Conservation (phyloP, 192 early-diverging fungal genomes). For the Coemansia sp. region DNA sequence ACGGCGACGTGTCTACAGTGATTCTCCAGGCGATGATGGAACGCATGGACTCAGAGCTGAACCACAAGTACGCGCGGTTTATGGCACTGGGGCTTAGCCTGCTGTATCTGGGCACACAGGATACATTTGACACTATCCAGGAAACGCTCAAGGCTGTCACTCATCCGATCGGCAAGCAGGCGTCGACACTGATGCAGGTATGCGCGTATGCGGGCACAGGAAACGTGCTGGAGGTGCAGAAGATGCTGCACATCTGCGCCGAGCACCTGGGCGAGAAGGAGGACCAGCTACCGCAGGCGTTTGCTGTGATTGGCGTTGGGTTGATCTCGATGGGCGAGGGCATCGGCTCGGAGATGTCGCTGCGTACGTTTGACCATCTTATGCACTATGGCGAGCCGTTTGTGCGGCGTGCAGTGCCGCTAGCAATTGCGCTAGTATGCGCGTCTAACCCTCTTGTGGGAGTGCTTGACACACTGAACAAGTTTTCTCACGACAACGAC, state of each 20-base stretch:
- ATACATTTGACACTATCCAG: conserved; percentile 82
- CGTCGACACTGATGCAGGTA: conserved; percentile 82
- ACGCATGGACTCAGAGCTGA: conserved; percentile 79
- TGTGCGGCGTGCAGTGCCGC: conserved; percentile 89
- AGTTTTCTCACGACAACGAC: conserved; percentile 99
- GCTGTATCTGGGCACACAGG: conserved; percentile 88
- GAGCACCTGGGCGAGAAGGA: conserved; percentile 89
- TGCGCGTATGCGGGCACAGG: conserved; percentile 92
- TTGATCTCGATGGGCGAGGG: conserved; percentile 97
- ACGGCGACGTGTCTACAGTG: conserved; percentile 87
- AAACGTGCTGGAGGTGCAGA: conserved; percentile 94
- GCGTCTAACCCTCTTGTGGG: conserved; percentile 92
- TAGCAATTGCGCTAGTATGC: conserved; percentile 92
- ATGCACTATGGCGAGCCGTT: conserved; percentile 99
- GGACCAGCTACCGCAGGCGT: conserved; percentile 88
- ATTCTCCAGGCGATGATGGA: conserved; percentile 96
- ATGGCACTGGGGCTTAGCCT: conserved; percentile 92
- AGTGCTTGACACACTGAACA: conserved; percentile 93
- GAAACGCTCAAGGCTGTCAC: conserved; percentile 95
- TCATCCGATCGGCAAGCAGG: conserved; percentile 87
- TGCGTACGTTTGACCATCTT: conserved; percentile 93
- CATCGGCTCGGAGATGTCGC: conserved; percentile 92
- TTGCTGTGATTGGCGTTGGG: conserved; percentile 94
- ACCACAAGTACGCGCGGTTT: conserved; percentile 84
- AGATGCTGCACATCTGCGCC: conserved; percentile 93